phyloP scores from a whole-genome alignment of 108 stramenopile genomes.

The Cyclotella distinguenda region DNA sequence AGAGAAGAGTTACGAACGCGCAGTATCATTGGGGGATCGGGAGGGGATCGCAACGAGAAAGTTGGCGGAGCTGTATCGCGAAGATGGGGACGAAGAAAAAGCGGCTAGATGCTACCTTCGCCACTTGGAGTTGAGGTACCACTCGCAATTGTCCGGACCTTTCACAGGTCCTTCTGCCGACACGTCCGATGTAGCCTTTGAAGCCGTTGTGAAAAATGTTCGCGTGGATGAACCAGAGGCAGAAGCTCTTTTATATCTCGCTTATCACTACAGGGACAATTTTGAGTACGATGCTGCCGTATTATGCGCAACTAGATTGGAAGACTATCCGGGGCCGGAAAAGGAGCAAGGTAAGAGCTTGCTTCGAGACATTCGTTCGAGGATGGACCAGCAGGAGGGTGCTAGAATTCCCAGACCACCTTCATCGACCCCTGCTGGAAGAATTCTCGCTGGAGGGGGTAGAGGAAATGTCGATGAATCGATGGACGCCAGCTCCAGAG shows the following conservation, averaged over 20 bases:
- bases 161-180: conserved; percentile 23
- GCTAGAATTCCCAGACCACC: conserved; percentile 31
- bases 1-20: conserved; percentile 88
- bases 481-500: conserved; percentile 22
- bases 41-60: conserved; percentile 94
- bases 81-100: conserved; percentile 79
- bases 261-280: conserved; percentile 77
- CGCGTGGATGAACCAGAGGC: conserved; percentile 86
- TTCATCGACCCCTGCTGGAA: conserved; percentile 18
- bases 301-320: conserved; percentile 74
- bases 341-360: conserved; percentile 92
- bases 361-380: conserved; percentile 85
- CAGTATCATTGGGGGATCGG: conserved; percentile 81
- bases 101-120: conserved; percentile 92
- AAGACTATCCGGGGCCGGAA: conserved; percentile 94
- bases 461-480: conserved; percentile 21
- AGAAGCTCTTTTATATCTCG: conserved; percentile 88
- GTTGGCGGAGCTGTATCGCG: conserved; percentile 86
- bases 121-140: conserved; percentile 78
- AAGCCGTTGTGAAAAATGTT: conserved; percentile 62
- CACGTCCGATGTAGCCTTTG: conserved; percentile 46
- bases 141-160: conserved; percentile 44
- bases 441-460: conserved; percentile 7
- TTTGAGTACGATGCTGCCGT: conserved; percentile 80
- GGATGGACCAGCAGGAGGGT: conserved; percentile 54